These are phyloP conservation scores for Boletus reticulatus DNA, from an alignment of 768 basidiomycete species.

Conservation along the genomic window DNA sequence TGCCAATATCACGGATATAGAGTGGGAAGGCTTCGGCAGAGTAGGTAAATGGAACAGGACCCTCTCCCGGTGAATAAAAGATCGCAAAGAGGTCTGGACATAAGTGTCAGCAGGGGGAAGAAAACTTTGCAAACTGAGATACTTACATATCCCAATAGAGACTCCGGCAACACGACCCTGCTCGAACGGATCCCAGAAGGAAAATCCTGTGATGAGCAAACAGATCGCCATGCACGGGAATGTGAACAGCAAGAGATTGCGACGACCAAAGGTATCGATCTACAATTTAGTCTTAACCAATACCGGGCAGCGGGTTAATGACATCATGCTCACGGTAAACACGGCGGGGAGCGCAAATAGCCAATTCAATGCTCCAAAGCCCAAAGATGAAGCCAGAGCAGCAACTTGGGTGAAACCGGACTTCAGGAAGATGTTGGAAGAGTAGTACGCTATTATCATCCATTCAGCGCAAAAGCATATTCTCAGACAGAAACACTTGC, in stretches of 20 bases:
- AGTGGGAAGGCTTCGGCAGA: conserved; percentile 92
- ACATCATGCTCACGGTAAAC: conserved; percentile 40
- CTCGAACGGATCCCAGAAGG: conserved; percentile 49
- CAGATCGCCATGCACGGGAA: conserved; percentile 83
- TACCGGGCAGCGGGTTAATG: conserved; percentile 1
- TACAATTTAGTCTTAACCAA: conserved; percentile 20
- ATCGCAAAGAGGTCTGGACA: conserved; percentile 47
- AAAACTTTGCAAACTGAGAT: no score
- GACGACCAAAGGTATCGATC: conserved; percentile 76
- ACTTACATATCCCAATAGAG: conserved; percentile 50
- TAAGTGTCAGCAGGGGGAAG: no score
- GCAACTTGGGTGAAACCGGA: conserved; percentile 54
- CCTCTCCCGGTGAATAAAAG: conserved; percentile 84
- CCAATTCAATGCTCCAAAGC: conserved; percentile 68
- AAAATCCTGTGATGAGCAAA: conserved; percentile 73
- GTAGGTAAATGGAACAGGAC: conserved; percentile 88
- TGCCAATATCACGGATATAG: conserved; percentile 51
- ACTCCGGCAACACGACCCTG: conserved; percentile 46
- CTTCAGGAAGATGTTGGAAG: conserved; percentile 65
- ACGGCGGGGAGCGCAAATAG: conserved; percentile 66
- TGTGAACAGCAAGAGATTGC: conserved; percentile 72
- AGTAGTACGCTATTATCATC: conserved; percentile 63
- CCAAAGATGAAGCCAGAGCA: conserved; percentile 63
- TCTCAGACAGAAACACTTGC: conserved; percentile 1
- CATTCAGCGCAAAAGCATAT: neutral